Conservation (phyloP, 768 basidiomycete genomes). For the Cyclocybe aegerita region DNA sequence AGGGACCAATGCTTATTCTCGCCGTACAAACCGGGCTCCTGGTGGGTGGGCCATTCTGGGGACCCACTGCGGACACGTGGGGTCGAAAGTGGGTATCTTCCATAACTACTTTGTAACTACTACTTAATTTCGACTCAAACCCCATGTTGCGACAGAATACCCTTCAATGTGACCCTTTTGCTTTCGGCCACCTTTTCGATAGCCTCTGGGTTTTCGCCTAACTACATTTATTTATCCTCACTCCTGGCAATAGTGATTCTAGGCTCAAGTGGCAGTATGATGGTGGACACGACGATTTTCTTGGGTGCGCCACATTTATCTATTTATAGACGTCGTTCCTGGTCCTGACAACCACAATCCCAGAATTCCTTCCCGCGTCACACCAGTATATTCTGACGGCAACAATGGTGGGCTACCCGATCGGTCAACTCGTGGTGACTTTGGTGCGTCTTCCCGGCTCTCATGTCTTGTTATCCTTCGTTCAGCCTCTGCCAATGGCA, state of each 20-base stretch:
- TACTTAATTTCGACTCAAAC: neutral
- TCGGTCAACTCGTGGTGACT: constrained; percentile 59
- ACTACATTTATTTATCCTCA: constrained; percentile 42
- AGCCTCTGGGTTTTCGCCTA: constrained; percentile 53
- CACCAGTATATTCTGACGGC: constrained; percentile 70
- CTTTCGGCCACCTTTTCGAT: constrained; percentile 59
- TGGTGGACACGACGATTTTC: constrained; percentile 71
- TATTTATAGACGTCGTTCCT: constrained; percentile 22
- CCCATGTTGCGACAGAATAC: constrained; percentile 32
- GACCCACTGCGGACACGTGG: constrained; percentile 61
- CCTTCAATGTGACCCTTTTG: constrained; percentile 61
- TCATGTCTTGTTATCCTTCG: constrained; percentile 1
- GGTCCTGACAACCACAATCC: constrained; percentile 10
- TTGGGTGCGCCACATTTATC: constrained; percentile 21
- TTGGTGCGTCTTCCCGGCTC: constrained; percentile 14
- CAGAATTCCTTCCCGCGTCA: constrained; percentile 60
- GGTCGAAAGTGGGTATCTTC: constrained; percentile 44
- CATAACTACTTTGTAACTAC: too few species aligned
- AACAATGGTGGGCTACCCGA: constrained; percentile 69
- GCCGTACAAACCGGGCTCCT: constrained; percentile 64
- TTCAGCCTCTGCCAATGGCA: constrained; percentile 14
- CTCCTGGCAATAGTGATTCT: constrained; percentile 51
- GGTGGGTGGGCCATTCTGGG: constrained; percentile 62
- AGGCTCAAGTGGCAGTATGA: constrained; percentile 62
- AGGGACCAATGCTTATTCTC: constrained; percentile 56